Evolutionary conservation across 352 stramenopile species (phyloP), one percentile per base, ranked within the genome.

Genomic region (Thalassiosira sp.): DNA sequence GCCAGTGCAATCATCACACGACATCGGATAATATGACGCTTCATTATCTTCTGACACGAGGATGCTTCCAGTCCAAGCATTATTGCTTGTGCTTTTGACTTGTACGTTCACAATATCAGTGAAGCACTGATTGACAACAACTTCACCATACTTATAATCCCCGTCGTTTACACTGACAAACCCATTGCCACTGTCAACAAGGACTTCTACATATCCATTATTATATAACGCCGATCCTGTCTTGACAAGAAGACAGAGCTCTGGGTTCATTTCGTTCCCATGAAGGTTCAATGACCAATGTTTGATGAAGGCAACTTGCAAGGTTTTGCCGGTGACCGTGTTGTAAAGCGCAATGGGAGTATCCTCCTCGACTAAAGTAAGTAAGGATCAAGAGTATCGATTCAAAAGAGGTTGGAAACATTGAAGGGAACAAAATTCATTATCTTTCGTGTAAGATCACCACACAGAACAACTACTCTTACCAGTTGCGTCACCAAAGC

Each of bases 201-300:
- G 3, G 8, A 37, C 8, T 3, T 37, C 8, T 3, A 37, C 8
- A 37, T 37, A 37, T 37, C 31, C 31, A 37, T 8, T 8, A 37
- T 37, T 3, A 8, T 37, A 3, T 8, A 10, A 8, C 8, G 3
- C 31, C 8, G 31, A 8, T 3, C 31, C 31, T 37, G 31, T 37
- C 8, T 3, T 37, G 31, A 37, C 31, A 37, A 37, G 31, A 8
- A 37, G 3, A 37, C 31, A 37, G 3, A 10, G 3, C 8, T 8
- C n/a, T n/a, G n/a, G n/a, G n/a, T n/a, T 3, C 8, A 1, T 46
- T 16, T 40, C 20, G 31, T 65, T 33, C n/a, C 52, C 31, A 59
- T 37, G 3, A 40, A 11, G 20, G 5, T 60, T 25, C 51, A 3
- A 40, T 25, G 20, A 42, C 51, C 51, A 60, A 60, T 52, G 43